Evolutionary conservation across 2,329 filamentous ascomycete genomes (phyloP).

Genomic region (Aspergillus nomiae): DNA sequence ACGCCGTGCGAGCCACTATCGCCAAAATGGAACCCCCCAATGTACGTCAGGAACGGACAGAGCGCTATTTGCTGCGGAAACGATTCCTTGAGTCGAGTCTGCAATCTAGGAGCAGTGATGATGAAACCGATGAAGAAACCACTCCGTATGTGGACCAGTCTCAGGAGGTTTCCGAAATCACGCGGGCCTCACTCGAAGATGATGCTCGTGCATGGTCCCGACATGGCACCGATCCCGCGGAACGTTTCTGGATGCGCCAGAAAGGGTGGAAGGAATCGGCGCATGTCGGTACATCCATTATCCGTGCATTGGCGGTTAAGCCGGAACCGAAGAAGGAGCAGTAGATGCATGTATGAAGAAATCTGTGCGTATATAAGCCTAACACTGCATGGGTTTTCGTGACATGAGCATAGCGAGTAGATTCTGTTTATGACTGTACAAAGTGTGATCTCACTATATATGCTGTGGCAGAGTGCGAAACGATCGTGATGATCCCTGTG

Average conservation of each 20-base stretch:
- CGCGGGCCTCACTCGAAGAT: slow-evolving; percentile 43
- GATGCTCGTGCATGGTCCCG: slow-evolving; percentile 41
- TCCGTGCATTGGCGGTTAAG: slow-evolving; percentile 33
- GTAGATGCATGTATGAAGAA: not conserved
- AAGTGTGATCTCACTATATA: not conserved
- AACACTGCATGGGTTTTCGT: not conserved
- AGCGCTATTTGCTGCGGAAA: slow-evolving; percentile 79
- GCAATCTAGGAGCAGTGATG: slow-evolving; percentile 23
- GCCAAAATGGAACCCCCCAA: slow-evolving; percentile 82
- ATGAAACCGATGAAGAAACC: slow-evolving; percentile 14
- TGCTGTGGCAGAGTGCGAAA: too few relatives aligned
- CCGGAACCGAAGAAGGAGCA: slow-evolving; percentile 34
- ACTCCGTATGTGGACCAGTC: slow-evolving; percentile 12
- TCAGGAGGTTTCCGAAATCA: slow-evolving; percentile 31
- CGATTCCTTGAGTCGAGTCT: slow-evolving; percentile 63
- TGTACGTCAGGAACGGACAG: slow-evolving; percentile 78
- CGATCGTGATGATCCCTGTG: too few relatives aligned
- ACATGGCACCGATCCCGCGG: slow-evolving; percentile 34
- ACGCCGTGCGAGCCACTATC: slow-evolving; percentile 71
- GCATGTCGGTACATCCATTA: slow-evolving; percentile 43
- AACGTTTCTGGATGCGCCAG: slow-evolving; percentile 49
- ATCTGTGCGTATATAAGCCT: not conserved
- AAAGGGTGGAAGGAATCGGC: slow-evolving; percentile 47
- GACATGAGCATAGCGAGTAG: not conserved
- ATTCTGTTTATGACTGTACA: not conserved